Base-by-base conservation (phyloP, 2,329 filamentous ascomycete genomes). In the Xylariaceae sp. region DNA sequence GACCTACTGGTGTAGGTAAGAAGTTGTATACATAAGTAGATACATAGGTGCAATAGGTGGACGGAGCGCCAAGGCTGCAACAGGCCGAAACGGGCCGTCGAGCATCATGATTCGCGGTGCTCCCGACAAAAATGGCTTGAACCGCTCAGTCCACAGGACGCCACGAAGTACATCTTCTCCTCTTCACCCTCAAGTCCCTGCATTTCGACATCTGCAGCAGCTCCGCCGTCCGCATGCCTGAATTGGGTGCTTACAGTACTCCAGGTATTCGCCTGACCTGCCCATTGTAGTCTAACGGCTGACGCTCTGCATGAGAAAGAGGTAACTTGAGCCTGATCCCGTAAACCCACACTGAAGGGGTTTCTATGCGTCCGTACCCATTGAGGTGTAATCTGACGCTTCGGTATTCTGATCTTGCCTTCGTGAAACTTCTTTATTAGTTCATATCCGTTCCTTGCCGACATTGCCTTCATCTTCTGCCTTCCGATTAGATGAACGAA, bases 401-500 rank as follows among this genome's bases (percentile, higher is more conserved):
- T 50, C 16, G 44, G 47, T 43, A 40, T 39, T 42, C 10, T 22
- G 47, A 15, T 4, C 15, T 51, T 42, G 10, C 48, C 18, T 40
- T 46, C 36, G 30, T n/a, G 36, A 51, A 19, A 34, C 46, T 30
- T 30, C 30, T 30, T 34, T 39, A 3, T 40, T 15, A 34, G 5
- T 30, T 22, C 40, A 21, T 52, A 42, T 42, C 18, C 30, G 18
- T 26, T 36, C 18, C 22, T 40, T n/a, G 34, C 13, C 39, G n/a
- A 34, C 15, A 36, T 13, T 9, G n/a, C 13, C 16, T 47, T 45
- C 18, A 32, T 41, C 46, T 12, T 34, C 18, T 29, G 16, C 12
- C 41, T 21, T 30, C 48, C 49, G 39, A 51, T 42, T 54, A 45
- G 49, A 46, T 53, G 51, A 39, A 51, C 56, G 49, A 54, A 48